Evolutionary conservation across 129 eudicot genomes (phyloP).

Genomic region (Helianthus tuberosus): DNA sequence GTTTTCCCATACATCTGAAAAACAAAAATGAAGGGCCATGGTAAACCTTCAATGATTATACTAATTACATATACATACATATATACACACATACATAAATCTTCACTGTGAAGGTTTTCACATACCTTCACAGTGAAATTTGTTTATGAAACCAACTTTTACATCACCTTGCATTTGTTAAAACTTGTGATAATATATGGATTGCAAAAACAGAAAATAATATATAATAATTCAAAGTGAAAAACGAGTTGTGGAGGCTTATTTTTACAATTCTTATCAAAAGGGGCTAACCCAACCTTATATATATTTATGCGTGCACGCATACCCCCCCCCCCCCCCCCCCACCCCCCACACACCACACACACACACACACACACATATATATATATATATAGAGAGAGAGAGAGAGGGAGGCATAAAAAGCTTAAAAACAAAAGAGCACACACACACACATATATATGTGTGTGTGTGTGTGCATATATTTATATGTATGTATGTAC

Average conservation of each 20-base stretch:
- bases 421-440: background rate
- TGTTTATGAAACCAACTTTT: background rate
- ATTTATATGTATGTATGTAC: too few relatives aligned
- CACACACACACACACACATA: too few relatives aligned
- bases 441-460: too few relatives aligned
- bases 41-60: constrained; percentile 10
- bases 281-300: background rate
- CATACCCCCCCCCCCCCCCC: too few relatives aligned
- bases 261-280: background rate
- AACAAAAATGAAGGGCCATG: constrained; percentile 8
- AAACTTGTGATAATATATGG: background rate
- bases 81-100: too few relatives aligned
- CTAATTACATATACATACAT: background rate
- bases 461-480: too few relatives aligned
- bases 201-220: background rate
- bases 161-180: background rate
- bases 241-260: background rate
- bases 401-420: background rate
- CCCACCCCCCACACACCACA: too few relatives aligned
- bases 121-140: background rate
- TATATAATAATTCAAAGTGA: too few relatives aligned
- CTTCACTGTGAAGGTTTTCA: constrained; percentile 1
- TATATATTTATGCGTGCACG: background rate
- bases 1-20: constrained; percentile 67
- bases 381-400: too few relatives aligned